phyloP scores from a whole-genome alignment of 208 protist genomes.

The Trypanosoma vivax region DNA sequence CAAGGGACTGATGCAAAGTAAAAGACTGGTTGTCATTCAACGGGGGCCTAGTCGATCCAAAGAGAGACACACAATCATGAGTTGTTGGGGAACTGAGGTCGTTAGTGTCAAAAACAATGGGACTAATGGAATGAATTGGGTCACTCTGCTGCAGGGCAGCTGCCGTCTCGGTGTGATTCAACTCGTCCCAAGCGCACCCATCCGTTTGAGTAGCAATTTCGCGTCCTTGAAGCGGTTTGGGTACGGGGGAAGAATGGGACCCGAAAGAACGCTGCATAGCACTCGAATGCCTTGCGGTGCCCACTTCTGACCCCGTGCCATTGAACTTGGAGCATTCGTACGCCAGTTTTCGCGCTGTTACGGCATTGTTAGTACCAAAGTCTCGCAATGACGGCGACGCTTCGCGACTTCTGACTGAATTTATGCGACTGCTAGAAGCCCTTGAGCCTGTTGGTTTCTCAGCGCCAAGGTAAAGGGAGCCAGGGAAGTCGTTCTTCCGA shows the following conservation, averaged over 20 bases:
- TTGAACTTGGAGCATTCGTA: too few species aligned
- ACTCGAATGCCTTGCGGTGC: neutral
- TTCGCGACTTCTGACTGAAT: too few species aligned
- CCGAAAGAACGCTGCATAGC: neutral
- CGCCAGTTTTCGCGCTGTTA: too few species aligned
- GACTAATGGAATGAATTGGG: conserved; percentile 11
- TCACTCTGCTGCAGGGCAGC: neutral
- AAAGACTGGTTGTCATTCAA: neutral
- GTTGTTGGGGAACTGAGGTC: conserved; percentile 9
- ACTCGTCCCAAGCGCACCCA: neutral
- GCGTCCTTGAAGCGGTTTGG: too few species aligned
- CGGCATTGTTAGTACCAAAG: too few species aligned
- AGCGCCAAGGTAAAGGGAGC: too few species aligned
- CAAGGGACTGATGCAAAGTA: conserved; percentile 4
- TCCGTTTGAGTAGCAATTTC: conserved; percentile 18
- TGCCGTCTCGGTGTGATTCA: neutral
- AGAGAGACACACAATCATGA: neutral
- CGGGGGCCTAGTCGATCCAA: neutral
- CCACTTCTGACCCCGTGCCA: too few species aligned
- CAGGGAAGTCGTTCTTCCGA: too few species aligned
- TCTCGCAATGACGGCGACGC: too few species aligned
- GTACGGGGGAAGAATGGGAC: too few species aligned
- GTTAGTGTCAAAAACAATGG: conserved; percentile 3
- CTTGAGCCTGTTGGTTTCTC: too few species aligned
- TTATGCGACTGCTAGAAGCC: too few species aligned